Evolutionary conservation across 2,329 filamentous ascomycete species (phyloP).

Genomic region (Cordyceps fumosorosea): DNA sequence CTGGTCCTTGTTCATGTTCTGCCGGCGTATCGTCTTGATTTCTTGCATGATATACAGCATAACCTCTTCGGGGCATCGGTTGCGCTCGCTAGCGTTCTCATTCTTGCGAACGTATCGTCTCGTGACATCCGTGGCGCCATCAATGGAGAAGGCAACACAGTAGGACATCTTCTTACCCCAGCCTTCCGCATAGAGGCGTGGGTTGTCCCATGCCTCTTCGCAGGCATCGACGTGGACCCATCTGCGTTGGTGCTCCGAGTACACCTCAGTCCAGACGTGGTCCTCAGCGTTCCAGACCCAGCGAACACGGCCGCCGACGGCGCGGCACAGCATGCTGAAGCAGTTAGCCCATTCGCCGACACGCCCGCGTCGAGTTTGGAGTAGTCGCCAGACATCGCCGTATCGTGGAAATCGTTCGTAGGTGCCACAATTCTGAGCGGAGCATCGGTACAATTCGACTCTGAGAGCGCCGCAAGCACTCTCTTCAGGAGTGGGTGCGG

Average conservation of each 20-base stretch:
- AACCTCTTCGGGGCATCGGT: constrained; percentile 78
- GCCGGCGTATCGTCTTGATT: constrained; percentile 76
- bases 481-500: constrained; percentile 80
- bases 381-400: constrained; percentile 86
- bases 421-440: constrained; percentile 63
- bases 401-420: constrained; percentile 91
- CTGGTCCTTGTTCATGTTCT: constrained; percentile 80
- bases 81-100: constrained; percentile 67
- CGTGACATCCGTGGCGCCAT: constrained; percentile 65
- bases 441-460: constrained; percentile 88
- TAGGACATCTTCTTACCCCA: constrained; percentile 98
- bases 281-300: constrained; percentile 99
- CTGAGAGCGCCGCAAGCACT: constrained; percentile 77
- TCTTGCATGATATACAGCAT: constrained; percentile 87
- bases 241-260: constrained; percentile 84
- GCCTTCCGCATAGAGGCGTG: constrained; percentile 83
- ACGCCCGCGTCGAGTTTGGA: constrained; percentile 80
- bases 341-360: constrained; percentile 97
- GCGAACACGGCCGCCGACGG: constrained; percentile 80
- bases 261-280: constrained; percentile 96
- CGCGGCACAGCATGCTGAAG: constrained; percentile 96
- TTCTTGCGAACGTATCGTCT: constrained; percentile 64
- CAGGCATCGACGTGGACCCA: constrained; percentile 98
- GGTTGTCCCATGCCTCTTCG: constrained; percentile 93
- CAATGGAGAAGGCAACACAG: constrained; percentile 92